Conservation (phyloP, 305 asterid species). For the Euphrasia arctica region DNA sequence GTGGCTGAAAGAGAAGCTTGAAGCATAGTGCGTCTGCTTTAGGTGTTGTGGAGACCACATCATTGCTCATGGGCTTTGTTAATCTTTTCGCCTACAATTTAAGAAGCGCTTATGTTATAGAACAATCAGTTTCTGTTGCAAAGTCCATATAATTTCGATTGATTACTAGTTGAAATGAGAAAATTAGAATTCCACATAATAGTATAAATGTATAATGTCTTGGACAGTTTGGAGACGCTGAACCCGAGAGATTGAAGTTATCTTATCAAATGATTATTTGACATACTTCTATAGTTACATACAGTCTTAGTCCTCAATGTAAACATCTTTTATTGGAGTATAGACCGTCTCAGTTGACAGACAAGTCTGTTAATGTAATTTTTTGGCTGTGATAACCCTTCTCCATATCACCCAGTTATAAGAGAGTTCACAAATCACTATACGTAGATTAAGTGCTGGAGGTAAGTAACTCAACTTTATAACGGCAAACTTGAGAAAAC, state of each 20-base stretch:
- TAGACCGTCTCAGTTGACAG: background rate
- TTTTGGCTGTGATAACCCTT: background rate
- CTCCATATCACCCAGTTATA: background rate
- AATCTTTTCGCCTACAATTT: background rate
- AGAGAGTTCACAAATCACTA: background rate
- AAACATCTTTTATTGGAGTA: background rate
- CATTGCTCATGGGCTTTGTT: background rate
- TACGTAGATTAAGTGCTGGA: background rate
- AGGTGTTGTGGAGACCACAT: background rate
- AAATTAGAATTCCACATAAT: background rate
- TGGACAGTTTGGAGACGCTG: background rate
- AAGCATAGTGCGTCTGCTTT: background rate
- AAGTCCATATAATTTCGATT: background rate
- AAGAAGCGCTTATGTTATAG: background rate
- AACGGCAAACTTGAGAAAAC: too few relatives aligned
- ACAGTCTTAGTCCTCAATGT: background rate
- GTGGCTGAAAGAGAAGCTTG: too few relatives aligned
- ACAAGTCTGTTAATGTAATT: background rate
- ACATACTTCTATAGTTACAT: background rate
- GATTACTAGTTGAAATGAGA: slow-evolving; percentile 10
- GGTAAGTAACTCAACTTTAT: background rate
- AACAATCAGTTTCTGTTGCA: background rate
- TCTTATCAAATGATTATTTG: background rate
- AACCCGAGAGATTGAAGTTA: slow-evolving; percentile 2
- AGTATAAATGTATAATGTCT: background rate